These are phyloP conservation scores for Suillus plorans DNA, from an alignment of 768 basidiomycete species.

Conservation along the genomic window DNA sequence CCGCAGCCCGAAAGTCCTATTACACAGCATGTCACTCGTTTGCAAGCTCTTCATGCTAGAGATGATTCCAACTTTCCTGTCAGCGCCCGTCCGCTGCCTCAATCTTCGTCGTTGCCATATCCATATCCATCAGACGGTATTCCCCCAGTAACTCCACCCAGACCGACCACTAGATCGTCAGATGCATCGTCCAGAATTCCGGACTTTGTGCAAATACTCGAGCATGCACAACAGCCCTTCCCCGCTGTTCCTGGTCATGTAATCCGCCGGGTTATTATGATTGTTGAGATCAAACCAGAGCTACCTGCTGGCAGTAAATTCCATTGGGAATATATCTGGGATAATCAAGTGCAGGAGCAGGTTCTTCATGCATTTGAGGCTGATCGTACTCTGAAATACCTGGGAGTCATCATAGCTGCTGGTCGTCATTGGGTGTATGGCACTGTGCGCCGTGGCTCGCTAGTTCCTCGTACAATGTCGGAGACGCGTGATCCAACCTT, in stretches of 20 bases:
- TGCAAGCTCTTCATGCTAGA: not conserved
- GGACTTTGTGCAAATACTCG: not conserved
- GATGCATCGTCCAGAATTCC: not conserved
- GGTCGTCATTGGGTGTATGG: conserved; percentile 1
- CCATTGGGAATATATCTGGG: not conserved
- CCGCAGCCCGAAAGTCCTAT: not conserved
- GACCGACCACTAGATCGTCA: not conserved
- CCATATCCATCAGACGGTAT: not conserved
- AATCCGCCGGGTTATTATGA: not conserved
- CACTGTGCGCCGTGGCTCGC: not conserved
- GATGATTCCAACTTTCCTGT: not conserved
- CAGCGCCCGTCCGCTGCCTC: too few relatives aligned
- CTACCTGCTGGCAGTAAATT: fast-evolving
- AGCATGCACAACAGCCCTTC: not conserved
- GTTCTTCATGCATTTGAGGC: not conserved
- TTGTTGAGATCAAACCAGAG: conserved; percentile 5
- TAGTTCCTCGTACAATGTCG: not conserved
- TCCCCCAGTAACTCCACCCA: not conserved
- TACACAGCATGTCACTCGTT: not conserved
- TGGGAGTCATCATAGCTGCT: conserved; percentile 6
- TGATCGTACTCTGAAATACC: not conserved
- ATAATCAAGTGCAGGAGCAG: not conserved
- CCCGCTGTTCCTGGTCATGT: not conserved
- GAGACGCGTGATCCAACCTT: not conserved
- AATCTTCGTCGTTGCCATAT: not conserved